Conservation (phyloP, 2,329 filamentous ascomycete species). For the Cladosporium sp. region DNA sequence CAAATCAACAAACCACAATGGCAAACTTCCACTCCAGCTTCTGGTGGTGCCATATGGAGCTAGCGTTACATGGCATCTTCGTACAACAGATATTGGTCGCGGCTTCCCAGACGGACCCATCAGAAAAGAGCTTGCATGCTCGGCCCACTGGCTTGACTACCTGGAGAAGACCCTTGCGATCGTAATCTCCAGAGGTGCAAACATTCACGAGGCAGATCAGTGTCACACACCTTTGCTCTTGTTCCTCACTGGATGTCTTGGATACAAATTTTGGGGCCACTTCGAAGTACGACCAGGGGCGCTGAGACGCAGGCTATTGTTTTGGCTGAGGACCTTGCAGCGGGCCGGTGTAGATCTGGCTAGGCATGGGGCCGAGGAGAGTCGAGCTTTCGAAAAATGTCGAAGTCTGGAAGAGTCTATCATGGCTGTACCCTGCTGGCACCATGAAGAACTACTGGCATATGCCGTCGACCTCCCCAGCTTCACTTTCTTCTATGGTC, state of each 20-base stretch:
- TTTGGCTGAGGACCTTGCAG: not conserved
- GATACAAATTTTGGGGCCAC: too few species aligned
- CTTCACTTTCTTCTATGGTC: not conserved
- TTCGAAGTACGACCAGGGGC: too few species aligned
- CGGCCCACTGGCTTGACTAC: too few species aligned
- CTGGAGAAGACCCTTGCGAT: too few species aligned
- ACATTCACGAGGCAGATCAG: not conserved
- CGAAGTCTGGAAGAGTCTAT: not conserved
- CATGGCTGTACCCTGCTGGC: not conserved
- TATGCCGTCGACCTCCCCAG: too few species aligned
- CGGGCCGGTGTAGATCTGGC: not conserved
- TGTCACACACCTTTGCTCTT: not conserved
- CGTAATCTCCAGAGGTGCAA: not conserved
- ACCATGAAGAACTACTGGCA: not conserved
- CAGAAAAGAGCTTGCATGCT: too few species aligned
- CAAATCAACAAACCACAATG: not conserved
- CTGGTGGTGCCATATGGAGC: not conserved
- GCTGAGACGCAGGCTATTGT: too few species aligned
- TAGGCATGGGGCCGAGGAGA: not conserved
- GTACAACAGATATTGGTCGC: too few species aligned
- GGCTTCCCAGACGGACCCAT: fast-evolving
- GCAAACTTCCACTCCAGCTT: not conserved
- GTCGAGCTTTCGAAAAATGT: not conserved
- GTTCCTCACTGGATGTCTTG: not conserved
- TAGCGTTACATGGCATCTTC: too few species aligned